Evolutionary conservation across 257 asterid genomes (phyloP).

Genomic region (Solanum bukasovii): DNA sequence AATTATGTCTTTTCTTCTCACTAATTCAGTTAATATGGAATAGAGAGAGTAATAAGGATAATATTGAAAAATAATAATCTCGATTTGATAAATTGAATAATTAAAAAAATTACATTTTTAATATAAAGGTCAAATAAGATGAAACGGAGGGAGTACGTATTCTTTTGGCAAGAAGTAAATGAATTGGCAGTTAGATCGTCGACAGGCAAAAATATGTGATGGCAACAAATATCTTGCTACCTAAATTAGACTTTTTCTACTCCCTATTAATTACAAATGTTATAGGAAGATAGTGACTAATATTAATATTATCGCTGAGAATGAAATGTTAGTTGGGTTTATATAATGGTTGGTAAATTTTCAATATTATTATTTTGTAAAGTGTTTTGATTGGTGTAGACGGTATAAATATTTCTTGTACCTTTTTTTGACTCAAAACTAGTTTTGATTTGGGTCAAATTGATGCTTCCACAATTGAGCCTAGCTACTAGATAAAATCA

Average conservation of each 20-base stretch:
- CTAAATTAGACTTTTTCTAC: not conserved
- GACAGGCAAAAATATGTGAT: not conserved
- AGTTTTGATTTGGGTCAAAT: too few species aligned
- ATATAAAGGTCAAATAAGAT: not conserved
- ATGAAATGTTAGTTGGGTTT: not conserved
- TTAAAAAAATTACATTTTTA: not conserved
- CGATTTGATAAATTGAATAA: not conserved
- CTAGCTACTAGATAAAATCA: too few species aligned
- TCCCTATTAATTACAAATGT: not conserved
- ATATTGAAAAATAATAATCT: too few species aligned
- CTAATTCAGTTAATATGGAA: too few species aligned
- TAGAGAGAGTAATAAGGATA: too few species aligned
- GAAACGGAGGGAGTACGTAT: not conserved
- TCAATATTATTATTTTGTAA: too few species aligned
- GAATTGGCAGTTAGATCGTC: not conserved
- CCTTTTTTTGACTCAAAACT: too few species aligned
- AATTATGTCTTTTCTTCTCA: too few species aligned
- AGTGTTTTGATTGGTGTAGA: too few species aligned
- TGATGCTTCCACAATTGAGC: too few species aligned
- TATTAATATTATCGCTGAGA: not conserved
- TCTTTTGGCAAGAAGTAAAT: not conserved
- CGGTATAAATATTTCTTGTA: too few species aligned
- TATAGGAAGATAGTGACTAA: not conserved
- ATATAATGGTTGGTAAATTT: not conserved
- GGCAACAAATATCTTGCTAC: not conserved